A percentile compares a stretch with the other conserved stretches of the same genome.
Conservation (phyloP, 495 filamentous ascomycete genomes). For the Neurospora sp. region DNA sequence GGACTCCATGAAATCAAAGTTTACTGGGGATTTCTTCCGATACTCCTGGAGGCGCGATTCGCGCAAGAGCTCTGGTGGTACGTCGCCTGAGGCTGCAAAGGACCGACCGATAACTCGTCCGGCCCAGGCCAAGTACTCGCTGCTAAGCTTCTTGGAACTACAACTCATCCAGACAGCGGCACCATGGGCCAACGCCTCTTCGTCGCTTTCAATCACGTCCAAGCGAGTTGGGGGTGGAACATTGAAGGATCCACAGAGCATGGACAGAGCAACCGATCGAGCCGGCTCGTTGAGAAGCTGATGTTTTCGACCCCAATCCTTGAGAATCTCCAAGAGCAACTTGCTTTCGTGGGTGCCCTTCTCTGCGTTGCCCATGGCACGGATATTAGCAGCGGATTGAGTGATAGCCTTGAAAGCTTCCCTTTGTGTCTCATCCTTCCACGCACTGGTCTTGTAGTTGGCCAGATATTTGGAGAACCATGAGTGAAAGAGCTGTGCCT, state of each 20-base stretch:
- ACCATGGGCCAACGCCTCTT: conserved; percentile 47
- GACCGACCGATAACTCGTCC: conserved; percentile 74
- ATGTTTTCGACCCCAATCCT: conserved; percentile 51
- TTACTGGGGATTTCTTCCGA: conserved; percentile 26
- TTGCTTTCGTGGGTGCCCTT: conserved; percentile 57
- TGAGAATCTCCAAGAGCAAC: conserved; percentile 62
- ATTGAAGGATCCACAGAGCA: conserved; percentile 66
- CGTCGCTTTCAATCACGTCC: conserved; percentile 54
- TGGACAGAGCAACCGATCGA: conserved; percentile 56
- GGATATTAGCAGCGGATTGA: conserved; percentile 48
- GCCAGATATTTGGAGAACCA: conserved; percentile 61
- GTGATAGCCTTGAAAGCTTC: conserved; percentile 55
- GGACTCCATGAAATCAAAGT: conserved; percentile 21
- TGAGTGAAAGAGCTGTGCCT: conserved; percentile 52
- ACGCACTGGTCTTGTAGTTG: conserved; percentile 39
- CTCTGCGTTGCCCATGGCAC: conserved; percentile 47
- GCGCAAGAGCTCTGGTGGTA: conserved; percentile 45
- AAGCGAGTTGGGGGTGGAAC: conserved; percentile 41
- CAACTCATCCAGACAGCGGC: conserved; percentile 66
- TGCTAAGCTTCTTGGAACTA: conserved; percentile 46
- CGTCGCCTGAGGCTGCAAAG: conserved; percentile 63
- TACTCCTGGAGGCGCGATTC: conserved; percentile 47
- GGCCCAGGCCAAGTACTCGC: conserved; percentile 72
- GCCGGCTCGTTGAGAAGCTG: conserved; percentile 59
- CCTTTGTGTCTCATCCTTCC: conserved; percentile 35